Evolutionary conservation across 495 filamentous ascomycete species (phyloP).

Genomic region (Thermochaetoides thermophila): DNA sequence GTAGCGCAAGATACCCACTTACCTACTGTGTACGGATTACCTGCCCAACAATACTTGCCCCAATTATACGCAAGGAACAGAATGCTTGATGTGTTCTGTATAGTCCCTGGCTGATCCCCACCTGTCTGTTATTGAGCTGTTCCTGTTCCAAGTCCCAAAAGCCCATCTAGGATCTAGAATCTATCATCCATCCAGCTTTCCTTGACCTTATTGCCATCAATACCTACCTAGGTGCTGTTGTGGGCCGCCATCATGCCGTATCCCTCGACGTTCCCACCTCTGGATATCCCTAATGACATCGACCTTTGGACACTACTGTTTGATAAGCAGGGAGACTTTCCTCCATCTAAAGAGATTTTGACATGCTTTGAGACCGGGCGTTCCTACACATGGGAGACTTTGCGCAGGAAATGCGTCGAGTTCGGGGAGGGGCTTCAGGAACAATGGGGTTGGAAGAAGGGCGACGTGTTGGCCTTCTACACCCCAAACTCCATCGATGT

Average conservation of each 20-base stretch:
- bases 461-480: conserved; percentile 57
- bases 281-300: conserved; percentile 45
- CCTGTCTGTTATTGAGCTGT: too few relatives aligned
- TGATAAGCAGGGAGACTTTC: conserved; percentile 6
- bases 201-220: too few relatives aligned
- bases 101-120: too few relatives aligned
- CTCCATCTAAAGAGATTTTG: conserved; percentile 48
- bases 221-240: too few relatives aligned
- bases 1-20: too few relatives aligned
- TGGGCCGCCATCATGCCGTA: conserved; percentile 39
- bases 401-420: conserved; percentile 47
- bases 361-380: conserved; percentile 59
- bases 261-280: conserved; percentile 36
- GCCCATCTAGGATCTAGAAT: too few relatives aligned
- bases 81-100: too few relatives aligned
- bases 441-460: conserved; percentile 62
- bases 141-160: too few relatives aligned
- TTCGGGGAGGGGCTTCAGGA: conserved; percentile 69
- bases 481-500: conserved; percentile 53
- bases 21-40: too few relatives aligned
- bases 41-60: too few relatives aligned
- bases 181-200: too few relatives aligned
- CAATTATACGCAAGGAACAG: too few relatives aligned
- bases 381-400: conserved; percentile 57
- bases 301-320: conserved; percentile 72